Percentiles rank a stretch among this genome's conserved stretches.
phyloP scores from a whole-genome alignment of 2,329 filamentous ascomycete genomes.

The Trichoderma sp. region DNA sequence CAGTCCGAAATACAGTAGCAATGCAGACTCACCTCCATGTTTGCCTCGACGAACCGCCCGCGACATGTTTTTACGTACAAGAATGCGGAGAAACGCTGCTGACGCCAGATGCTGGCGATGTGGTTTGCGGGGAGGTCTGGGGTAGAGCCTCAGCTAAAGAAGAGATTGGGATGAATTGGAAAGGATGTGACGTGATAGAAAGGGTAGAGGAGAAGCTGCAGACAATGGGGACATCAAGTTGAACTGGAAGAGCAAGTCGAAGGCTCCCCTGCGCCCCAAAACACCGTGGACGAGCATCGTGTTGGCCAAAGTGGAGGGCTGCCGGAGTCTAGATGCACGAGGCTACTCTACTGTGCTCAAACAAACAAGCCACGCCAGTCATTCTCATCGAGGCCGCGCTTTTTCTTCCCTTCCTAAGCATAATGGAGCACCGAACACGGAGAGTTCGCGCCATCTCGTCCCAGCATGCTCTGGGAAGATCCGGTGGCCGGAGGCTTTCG shows the following conservation, averaged over 20 bases:
- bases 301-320: slow-evolving; percentile 10
- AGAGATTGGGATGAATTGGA: neutral
- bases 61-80: slow-evolving; percentile 19
- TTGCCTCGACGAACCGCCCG: neutral
- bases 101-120: slow-evolving; percentile 1
- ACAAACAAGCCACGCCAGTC: neutral
- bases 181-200: neutral
- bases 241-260: neutral
- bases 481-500: slow-evolving; percentile 7
- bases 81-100: slow-evolving; percentile 13
- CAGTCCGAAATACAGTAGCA: neutral
- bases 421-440: slow-evolving; percentile 1
- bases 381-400: neutral
- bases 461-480: neutral
- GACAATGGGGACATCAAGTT: neutral
- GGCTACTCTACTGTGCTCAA: neutral
- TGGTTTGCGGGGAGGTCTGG: slow-evolving; percentile 16
- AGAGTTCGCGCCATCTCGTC: neutral
- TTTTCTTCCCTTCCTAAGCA: slow-evolving; percentile 3
- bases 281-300: neutral
- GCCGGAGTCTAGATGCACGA: slow-evolving; percentile 9
- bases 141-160: neutral
- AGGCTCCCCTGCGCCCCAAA: neutral
- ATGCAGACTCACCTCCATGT: neutral
- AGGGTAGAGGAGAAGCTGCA: neutral